Base-by-base conservation (phyloP, 2,329 filamentous ascomycete genomes). In the Monosporascus ibericus region DNA sequence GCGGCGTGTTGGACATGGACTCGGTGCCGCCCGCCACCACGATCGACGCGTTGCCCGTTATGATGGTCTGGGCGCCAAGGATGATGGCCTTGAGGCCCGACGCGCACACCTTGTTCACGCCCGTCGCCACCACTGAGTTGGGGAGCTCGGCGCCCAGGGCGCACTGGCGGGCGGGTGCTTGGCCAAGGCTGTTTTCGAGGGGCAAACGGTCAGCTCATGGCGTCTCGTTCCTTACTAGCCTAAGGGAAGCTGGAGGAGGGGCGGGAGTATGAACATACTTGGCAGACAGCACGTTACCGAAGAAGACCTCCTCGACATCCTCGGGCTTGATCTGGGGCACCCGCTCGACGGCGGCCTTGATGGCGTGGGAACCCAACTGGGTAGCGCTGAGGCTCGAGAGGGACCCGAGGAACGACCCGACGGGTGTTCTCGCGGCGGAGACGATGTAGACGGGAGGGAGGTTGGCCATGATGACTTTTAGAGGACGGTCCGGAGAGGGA, bases 31-130 rank as follows among this genome's bases (percentile, higher is more conserved):
- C 94, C 60, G 92, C 94, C 55, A 99, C 90, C 59, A 99, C 85
- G 60, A 96, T 86, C 63, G 90, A 86, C 59, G 92, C 92, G 69
- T 90, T 96, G 62, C 94, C 92, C 50, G 92, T 95, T 72, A 97
- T 91, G 77, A 99, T 99, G 65, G 92, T 96, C 75, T 97, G 94
- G 49, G 92, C 90, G 62, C 88, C 94, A 55, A 99, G 81, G 60
- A 96, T 90, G 68, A 99, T 87, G 62, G 94, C 90, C 80, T 99
- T 99, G 70, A 96, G 78, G 44, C 87, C 86, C 9, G 92, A 96
- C 59, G 94, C 94, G 81, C 94, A 99, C 70, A 99, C 94, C 79
- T 99, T 99, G 86, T 99, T 99, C 68, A 99, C 84, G 49, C 92
- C 95, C 46, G 94, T 99, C 75, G 87, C 88, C 63, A 95, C 82